Evolutionary conservation across 352 stramenopile species (phyloP).

Genomic region (Globisporangium spiculum): DNA sequence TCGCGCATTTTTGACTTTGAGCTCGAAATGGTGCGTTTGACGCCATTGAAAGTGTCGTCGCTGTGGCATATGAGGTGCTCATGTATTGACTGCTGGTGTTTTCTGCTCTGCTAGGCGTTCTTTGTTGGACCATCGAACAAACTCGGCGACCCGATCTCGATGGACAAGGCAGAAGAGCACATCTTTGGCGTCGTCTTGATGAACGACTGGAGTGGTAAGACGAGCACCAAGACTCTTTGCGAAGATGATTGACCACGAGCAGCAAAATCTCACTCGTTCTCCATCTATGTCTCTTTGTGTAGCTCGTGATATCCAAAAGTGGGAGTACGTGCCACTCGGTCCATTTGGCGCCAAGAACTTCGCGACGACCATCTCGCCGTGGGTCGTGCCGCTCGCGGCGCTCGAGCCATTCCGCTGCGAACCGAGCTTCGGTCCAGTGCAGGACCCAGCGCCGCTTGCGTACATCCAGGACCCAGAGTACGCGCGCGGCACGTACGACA

Average conservation of each 20-base stretch:
- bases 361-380: conserved; percentile 95
- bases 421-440: conserved; percentile 88
- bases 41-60: not conserved
- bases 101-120: conserved; percentile 58
- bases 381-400: conserved; percentile 94
- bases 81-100: not conserved
- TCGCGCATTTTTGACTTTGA: conserved; percentile 96
- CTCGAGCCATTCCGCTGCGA: conserved; percentile 92
- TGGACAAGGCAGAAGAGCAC: conserved; percentile 90
- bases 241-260: not conserved
- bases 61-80: not conserved
- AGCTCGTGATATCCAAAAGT: conserved; percentile 93
- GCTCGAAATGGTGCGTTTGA: conserved; percentile 85
- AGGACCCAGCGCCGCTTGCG: conserved; percentile 85
- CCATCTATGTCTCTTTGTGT: not conserved
- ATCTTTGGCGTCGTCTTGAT: conserved; percentile 98
- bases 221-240: not conserved
- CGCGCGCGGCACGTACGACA: conserved; percentile 82
- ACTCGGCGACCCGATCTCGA: conserved; percentile 85
- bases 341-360: conserved; percentile 98
- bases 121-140: conserved; percentile 91
- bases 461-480: conserved; percentile 95
- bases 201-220: conserved; percentile 96
- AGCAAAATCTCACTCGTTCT: not conserved
- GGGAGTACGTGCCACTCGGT: conserved; percentile 97